Conservation (phyloP, 179 eudicot species). For the Spinacia oleracea region DNA sequence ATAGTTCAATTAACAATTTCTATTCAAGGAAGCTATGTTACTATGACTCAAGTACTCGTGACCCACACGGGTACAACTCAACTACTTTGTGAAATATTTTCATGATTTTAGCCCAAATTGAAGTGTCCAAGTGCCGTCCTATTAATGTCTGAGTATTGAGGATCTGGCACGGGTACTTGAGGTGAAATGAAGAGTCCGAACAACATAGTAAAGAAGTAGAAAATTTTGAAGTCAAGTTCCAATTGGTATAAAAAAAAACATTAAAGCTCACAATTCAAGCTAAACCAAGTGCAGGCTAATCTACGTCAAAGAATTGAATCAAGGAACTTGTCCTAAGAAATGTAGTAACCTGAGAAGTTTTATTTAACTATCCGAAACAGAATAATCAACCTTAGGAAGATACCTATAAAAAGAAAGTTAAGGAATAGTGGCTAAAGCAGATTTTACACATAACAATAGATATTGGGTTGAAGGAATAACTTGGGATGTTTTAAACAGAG, state of each 20-base stretch:
- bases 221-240: not conserved
- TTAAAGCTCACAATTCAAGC: not conserved
- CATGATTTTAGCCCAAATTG: no score
- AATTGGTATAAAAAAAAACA: not conserved
- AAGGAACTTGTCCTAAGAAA: not conserved
- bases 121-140: no score
- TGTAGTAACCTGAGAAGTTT: not conserved
- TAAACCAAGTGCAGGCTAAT: not conserved
- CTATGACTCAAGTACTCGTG: no score
- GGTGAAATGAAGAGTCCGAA: no score
- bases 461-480: not conserved
- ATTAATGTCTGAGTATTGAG: no score
- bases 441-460: not conserved
- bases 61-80: no score
- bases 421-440: not conserved
- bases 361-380: not conserved
- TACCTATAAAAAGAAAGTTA: not conserved
- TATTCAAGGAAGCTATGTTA: not conserved
- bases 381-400: not conserved
- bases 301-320: not conserved
- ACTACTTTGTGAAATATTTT: no score
- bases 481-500: not conserved
- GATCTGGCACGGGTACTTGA: no score
- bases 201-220: no score
- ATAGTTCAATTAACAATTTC: constrained; percentile 6